Percentiles rank a stretch among this genome's conserved stretches.
Conservation (phyloP, 176 grass and related monocot species). For the Zoysia japonica region DNA sequence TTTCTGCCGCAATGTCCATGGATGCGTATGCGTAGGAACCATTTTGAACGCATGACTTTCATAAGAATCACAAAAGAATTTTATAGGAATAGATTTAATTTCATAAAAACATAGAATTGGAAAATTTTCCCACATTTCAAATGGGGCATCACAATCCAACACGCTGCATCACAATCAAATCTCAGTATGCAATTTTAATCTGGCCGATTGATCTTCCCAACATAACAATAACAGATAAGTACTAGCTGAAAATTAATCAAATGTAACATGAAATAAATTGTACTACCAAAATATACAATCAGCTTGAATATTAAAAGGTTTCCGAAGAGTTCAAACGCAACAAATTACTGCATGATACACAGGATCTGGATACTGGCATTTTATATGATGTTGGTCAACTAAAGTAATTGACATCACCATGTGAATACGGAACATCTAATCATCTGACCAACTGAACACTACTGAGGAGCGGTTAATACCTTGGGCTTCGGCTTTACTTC, state of each 20-base stretch:
- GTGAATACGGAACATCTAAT: slow-evolving; percentile 5
- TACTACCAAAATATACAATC: slow-evolving; percentile 17
- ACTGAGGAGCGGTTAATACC: slow-evolving; percentile 58
- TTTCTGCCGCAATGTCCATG: background rate
- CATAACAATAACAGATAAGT: background rate
- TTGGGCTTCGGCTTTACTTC: slow-evolving; percentile 99
- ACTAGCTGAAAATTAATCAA: background rate
- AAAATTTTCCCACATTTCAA: too few species aligned
- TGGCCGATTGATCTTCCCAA: background rate
- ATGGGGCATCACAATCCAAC: too few species aligned
- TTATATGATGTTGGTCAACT: slow-evolving; percentile 25
- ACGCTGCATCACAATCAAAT: too few species aligned
- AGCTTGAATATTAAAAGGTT: background rate
- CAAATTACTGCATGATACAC: background rate
- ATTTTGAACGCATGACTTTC: too few species aligned
- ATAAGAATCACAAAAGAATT: too few species aligned
- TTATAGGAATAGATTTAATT: too few species aligned
- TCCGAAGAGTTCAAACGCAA: background rate
- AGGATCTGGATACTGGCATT: slow-evolving; percentile 4
- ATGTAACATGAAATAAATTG: background rate
- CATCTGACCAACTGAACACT: slow-evolving; percentile 12
- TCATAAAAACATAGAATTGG: too few species aligned
- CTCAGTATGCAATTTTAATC: too few species aligned
- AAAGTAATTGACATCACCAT: slow-evolving; percentile 41
- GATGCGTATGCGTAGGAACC: too few species aligned